Percentiles rank a stretch among this genome's conserved stretches.
Conservation (phyloP, 108 stramenopile species). For the Nitzschia sp. region DNA sequence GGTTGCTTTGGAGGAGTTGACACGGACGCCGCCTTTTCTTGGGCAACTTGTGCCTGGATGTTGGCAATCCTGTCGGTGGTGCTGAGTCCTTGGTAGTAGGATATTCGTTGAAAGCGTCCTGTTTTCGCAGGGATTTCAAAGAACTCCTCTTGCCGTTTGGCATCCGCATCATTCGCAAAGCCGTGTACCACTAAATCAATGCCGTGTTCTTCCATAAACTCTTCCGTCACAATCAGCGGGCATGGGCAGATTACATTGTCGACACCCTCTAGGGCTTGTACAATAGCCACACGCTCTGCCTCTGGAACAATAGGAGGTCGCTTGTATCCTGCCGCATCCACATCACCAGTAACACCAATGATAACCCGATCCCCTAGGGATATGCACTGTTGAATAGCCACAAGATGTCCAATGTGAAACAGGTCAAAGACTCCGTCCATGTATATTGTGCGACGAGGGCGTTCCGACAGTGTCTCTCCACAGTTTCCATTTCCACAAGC, state of each 20-base stretch:
- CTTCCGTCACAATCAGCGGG: constrained; percentile 61
- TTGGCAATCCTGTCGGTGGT: constrained; percentile 61
- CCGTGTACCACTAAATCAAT: constrained; percentile 82
- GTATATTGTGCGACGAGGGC: constrained; percentile 49
- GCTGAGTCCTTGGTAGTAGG: constrained; percentile 52
- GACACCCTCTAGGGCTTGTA: constrained; percentile 46
- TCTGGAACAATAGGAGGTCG: constrained; percentile 59
- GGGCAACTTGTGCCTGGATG: constrained; percentile 21
- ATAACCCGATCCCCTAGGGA: constrained; percentile 53
- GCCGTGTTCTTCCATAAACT: constrained; percentile 55
- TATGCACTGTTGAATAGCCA: constrained; percentile 64
- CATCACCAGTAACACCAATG: constrained; percentile 68
- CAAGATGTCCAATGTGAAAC: constrained; percentile 76
- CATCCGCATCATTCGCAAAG: constrained; percentile 60
- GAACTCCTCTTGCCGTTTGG: constrained; percentile 55
- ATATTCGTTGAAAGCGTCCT: constrained; percentile 59
- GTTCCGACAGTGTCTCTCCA: neutral
- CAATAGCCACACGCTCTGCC: constrained; percentile 55
- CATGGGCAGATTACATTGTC: constrained; percentile 67
- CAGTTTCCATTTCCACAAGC: neutral
- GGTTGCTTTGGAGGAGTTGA: neutral
- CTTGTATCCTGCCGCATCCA: constrained; percentile 70
- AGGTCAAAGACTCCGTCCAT: constrained; percentile 80
- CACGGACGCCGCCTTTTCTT: neutral
- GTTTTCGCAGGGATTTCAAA: constrained; percentile 45